A percentile compares a stretch with the other conserved stretches of the same genome.
phyloP scores from a whole-genome alignment of 495 filamentous ascomycete genomes.

The Evernia prunastri region DNA sequence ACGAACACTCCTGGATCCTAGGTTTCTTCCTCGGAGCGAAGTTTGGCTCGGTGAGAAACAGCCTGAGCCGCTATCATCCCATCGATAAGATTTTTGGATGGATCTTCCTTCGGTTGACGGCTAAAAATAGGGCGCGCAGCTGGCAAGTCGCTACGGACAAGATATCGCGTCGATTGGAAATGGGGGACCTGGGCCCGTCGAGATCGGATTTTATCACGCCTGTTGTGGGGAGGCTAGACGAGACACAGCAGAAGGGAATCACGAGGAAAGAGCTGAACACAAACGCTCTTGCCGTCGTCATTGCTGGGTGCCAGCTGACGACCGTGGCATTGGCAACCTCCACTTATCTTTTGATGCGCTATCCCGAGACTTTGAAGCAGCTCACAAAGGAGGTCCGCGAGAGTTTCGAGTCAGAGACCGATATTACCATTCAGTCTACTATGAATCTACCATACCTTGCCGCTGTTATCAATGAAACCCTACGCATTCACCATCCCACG shows the following conservation, averaged over 20 bases:
- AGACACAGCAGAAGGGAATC: slow-evolving; percentile 15
- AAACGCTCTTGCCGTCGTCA: slow-evolving; percentile 20
- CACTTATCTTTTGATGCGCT: slow-evolving; percentile 20
- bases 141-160: slow-evolving; percentile 15
- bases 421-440: slow-evolving; percentile 5
- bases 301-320: slow-evolving; percentile 22
- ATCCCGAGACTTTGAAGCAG: slow-evolving; percentile 9
- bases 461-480: slow-evolving; percentile 48
- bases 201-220: slow-evolving; percentile 21
- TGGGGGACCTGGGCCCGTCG: slow-evolving; percentile 14
- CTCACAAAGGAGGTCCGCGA: slow-evolving; percentile 14
- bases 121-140: slow-evolving; percentile 11
- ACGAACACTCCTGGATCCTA: slow-evolving; percentile 17
- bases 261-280: slow-evolving; percentile 20
- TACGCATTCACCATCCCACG: slow-evolving; percentile 39
- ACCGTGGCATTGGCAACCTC: slow-evolving; percentile 18
- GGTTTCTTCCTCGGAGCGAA: slow-evolving; percentile 22
- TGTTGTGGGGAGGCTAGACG: slow-evolving; percentile 13
- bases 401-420: slow-evolving; percentile 19
- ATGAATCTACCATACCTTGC: slow-evolving; percentile 32
- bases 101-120: slow-evolving; percentile 19
- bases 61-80: slow-evolving; percentile 16
- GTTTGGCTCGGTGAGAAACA: slow-evolving; percentile 19
- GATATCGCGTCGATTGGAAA: slow-evolving; percentile 18
- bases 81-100: slow-evolving; percentile 21